These are phyloP conservation scores for Pseudogymnoascus sp. DNA, from an alignment of 2,329 filamentous ascomycete species.

Conservation along the genomic window DNA sequence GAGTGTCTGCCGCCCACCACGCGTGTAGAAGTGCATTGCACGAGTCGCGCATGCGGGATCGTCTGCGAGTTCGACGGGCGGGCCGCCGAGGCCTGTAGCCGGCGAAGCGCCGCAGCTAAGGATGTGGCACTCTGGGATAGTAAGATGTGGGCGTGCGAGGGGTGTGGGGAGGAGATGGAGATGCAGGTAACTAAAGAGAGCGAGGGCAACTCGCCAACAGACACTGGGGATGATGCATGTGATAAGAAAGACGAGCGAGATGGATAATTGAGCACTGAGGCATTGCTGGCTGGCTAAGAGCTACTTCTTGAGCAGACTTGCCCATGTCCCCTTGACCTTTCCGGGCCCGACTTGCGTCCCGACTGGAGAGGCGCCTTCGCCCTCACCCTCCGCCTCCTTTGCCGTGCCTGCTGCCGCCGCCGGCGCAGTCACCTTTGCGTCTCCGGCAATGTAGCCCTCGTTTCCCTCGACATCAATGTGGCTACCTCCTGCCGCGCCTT, in stretches of 20 bases:
- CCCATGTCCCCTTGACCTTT: background rate
- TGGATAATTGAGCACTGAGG: background rate
- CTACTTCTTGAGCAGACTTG: slow-evolving; percentile 4
- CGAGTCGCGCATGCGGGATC: background rate
- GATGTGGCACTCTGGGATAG: background rate
- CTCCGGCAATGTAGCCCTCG: background rate
- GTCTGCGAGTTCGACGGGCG: background rate
- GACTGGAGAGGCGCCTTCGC: background rate
- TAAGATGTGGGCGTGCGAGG: background rate
- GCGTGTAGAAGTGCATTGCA: background rate
- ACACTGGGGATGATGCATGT: background rate
- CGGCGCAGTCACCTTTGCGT: background rate
- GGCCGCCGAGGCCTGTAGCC: background rate
- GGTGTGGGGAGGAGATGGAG: background rate
- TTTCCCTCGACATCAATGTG: slow-evolving; percentile 4
- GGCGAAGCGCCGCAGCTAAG: background rate
- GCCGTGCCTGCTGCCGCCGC: background rate
- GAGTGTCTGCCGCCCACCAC: background rate
- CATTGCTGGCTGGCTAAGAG: background rate
- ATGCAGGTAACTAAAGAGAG: background rate
- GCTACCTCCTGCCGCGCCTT: background rate
- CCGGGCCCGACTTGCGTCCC: slow-evolving; percentile 1
- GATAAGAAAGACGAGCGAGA: background rate
- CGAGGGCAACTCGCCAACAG: background rate
- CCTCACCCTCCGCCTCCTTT: background rate